Evolutionary conservation across 2,329 filamentous ascomycete species (phyloP).

Genomic region (Pseudogymnoascus sp.): DNA sequence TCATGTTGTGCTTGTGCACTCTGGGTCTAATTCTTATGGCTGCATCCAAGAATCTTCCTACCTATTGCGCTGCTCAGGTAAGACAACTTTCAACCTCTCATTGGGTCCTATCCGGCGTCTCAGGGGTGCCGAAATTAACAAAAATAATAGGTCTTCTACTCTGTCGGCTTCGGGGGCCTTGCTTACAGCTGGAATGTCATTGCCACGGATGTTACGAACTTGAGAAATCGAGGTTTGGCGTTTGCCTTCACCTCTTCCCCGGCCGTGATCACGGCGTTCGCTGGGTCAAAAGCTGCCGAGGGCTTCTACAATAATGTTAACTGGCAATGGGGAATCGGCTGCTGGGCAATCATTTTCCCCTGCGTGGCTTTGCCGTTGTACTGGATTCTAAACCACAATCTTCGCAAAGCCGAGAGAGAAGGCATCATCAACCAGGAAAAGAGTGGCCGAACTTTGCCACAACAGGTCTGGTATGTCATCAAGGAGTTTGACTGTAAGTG

Average conservation of each 20-base stretch:
- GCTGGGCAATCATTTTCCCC: constrained; percentile 57
- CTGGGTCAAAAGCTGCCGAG: constrained; percentile 49
- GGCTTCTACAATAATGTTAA: constrained; percentile 44
- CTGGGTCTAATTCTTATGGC: constrained; percentile 58
- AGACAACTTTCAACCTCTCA: not conserved
- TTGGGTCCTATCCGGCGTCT: not conserved
- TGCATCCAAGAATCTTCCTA: constrained; percentile 47
- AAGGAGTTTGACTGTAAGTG: constrained; percentile 29
- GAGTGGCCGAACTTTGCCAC: constrained; percentile 18
- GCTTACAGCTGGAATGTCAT: constrained; percentile 55
- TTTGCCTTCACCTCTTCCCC: constrained; percentile 54
- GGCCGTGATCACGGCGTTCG: constrained; percentile 57
- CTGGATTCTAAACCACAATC: constrained; percentile 31
- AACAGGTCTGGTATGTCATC: constrained; percentile 30
- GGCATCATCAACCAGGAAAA: constrained; percentile 19
- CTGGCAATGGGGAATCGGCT: constrained; percentile 61
- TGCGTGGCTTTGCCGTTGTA: constrained; percentile 53
- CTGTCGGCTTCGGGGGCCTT: constrained; percentile 53
- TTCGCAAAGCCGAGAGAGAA: constrained; percentile 19
- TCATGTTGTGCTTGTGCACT: constrained; percentile 45
- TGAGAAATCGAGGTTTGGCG: constrained; percentile 49
- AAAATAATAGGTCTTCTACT: constrained; percentile 50
- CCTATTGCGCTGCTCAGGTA: constrained; percentile 44
- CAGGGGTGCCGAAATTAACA: not conserved
- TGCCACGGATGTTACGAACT: constrained; percentile 56